phyloP scores from a whole-genome alignment of 495 filamentous ascomycete genomes.

The Hypoxylon rickii region DNA sequence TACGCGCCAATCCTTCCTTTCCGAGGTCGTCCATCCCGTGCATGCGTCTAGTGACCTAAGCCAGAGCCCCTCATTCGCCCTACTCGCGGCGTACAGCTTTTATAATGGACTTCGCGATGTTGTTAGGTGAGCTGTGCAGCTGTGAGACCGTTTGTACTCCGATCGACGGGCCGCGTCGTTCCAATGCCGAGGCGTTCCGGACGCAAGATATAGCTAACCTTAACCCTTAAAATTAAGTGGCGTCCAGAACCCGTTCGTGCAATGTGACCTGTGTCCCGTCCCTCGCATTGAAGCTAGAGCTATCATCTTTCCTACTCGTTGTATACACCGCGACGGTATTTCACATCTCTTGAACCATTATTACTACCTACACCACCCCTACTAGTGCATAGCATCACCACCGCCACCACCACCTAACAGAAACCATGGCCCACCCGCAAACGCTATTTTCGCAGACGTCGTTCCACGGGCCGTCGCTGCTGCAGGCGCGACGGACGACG shows the following conservation, averaged over 20 bases:
- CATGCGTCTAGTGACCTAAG: conserved; percentile 20
- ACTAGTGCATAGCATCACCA: too few relatives aligned
- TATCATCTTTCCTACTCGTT: too few relatives aligned
- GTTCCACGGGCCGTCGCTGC: conserved; percentile 41
- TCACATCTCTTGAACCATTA: too few relatives aligned
- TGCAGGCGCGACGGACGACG: conserved; percentile 46
- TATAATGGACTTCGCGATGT: conserved; percentile 16
- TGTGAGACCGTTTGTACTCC: not conserved
- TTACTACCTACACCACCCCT: too few relatives aligned
- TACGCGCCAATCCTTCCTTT: conserved; percentile 25
- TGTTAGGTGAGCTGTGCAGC: not conserved
- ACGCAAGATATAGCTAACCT: too few relatives aligned
- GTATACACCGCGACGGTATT: too few relatives aligned
- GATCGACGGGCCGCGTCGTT: not conserved
- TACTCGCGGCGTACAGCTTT: not conserved
- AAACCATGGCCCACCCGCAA: conserved; percentile 39
- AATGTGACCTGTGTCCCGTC: too few relatives aligned
- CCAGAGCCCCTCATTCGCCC: conserved; percentile 22
- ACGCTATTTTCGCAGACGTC: conserved; percentile 36
- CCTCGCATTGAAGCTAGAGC: too few relatives aligned
- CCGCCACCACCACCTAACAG: not conserved
- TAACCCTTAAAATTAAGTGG: too few relatives aligned
- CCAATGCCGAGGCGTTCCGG: not conserved
- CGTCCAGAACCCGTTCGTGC: too few relatives aligned
- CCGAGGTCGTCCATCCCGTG: conserved; percentile 10